Percentiles rank a stretch among this genome's conserved stretches.
phyloP scores from a whole-genome alignment of 2,329 filamentous ascomycete species.

The Diplodia seriata region DNA sequence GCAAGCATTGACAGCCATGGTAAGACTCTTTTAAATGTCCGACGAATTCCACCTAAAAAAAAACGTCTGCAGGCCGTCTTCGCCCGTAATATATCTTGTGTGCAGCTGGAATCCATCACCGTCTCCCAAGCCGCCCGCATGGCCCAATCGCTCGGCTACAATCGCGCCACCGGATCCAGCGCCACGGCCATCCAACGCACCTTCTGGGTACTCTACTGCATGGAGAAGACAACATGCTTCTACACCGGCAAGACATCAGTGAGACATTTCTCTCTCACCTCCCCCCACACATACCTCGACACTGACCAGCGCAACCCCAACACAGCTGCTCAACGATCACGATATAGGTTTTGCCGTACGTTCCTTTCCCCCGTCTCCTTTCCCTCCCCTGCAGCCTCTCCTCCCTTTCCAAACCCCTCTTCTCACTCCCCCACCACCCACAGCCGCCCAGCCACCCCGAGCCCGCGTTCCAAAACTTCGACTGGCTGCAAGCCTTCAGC shows the following conservation, averaged over 20 bases:
- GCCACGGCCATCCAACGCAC: constrained; percentile 38
- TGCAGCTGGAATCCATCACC: constrained; percentile 46
- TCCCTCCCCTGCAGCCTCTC: neutral
- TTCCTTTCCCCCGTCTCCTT: neutral
- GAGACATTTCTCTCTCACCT: constrained; percentile 18
- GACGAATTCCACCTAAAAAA: neutral
- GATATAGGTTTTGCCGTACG: constrained; percentile 47
- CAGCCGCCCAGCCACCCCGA: constrained; percentile 45
- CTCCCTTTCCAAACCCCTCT: neutral
- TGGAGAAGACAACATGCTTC: constrained; percentile 50
- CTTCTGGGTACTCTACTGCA: constrained; percentile 52
- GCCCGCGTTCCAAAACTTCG: constrained; percentile 43
- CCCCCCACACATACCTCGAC: neutral
- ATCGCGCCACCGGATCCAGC: constrained; percentile 37
- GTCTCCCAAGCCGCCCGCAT: constrained; percentile 46
- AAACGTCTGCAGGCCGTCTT: constrained; percentile 42
- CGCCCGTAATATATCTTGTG: constrained; percentile 44
- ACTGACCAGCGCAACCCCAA: neutral
- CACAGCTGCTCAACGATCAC: constrained; percentile 46
- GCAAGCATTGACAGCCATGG: constrained; percentile 42
- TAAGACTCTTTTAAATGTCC: neutral
- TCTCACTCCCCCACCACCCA: too few species aligned
- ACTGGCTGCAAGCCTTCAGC: constrained; percentile 47
- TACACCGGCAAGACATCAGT: constrained; percentile 45
- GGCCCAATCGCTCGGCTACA: constrained; percentile 43